These are phyloP conservation scores for Cymodocea nodosa DNA, from an alignment of 116 monocot genomes.

Conservation along the genomic window DNA sequence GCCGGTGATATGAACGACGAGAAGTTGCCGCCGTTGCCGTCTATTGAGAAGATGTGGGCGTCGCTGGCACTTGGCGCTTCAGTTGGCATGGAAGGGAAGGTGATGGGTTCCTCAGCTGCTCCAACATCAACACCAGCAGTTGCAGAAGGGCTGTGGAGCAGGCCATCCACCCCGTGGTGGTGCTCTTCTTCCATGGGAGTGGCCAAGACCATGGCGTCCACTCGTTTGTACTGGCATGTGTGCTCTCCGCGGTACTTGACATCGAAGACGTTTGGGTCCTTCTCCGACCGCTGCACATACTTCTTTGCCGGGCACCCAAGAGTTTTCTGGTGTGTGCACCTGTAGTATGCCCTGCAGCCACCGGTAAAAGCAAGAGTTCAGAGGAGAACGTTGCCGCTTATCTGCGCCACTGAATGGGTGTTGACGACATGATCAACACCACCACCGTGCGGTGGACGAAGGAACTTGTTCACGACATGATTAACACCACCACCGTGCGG, in stretches of 20 bases:
- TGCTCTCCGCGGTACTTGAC: constrained; percentile 50
- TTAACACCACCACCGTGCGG: too few species aligned
- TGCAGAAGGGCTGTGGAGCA: not conserved
- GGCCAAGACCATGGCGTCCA: not conserved
- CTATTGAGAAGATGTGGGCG: not conserved
- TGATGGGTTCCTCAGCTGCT: constrained; percentile 9
- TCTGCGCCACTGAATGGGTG: too few species aligned
- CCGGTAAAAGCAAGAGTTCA: not conserved
- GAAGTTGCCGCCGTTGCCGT: constrained; percentile 4
- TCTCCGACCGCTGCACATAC: constrained; percentile 58
- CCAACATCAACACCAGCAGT: constrained; percentile 13
- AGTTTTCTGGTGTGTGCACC: constrained; percentile 58
- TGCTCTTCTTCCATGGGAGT: not conserved
- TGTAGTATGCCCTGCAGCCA: constrained; percentile 57
- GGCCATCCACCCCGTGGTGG: not conserved
- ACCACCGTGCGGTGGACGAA: too few species aligned
- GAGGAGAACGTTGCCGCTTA: not conserved
- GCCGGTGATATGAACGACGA: constrained; percentile 24
- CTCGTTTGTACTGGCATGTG: constrained; percentile 27
- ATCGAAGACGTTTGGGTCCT: constrained; percentile 41
- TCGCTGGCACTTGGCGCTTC: not conserved
- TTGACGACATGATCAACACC: too few species aligned
- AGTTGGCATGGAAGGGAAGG: constrained; percentile 19
- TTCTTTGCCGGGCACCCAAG: constrained; percentile 65
- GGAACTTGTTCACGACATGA: too few species aligned